Evolutionary conservation across 148 eudicot species (phyloP), one percentile per base, ranked within the genome.

Genomic region (Cornus controversa): DNA sequence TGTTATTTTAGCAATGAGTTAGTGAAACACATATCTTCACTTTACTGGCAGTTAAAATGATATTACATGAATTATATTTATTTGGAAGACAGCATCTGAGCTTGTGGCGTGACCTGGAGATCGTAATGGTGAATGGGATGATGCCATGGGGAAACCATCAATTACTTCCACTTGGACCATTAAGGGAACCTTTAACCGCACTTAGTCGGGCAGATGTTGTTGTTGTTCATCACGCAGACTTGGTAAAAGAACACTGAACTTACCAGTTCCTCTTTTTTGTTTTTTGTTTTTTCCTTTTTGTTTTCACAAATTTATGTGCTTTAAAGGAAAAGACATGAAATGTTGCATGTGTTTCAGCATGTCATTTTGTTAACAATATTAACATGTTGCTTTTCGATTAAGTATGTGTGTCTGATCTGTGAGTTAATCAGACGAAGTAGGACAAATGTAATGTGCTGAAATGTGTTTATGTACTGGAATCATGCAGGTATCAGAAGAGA

Each of bases 41-140:
- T 16, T 54, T 20, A 60, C 8, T 60, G 9, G 24, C 8, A 60
- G 64, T 60, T 60, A 20, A 18, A 71, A 6, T 28, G 10, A 24
- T 47, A 29, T 25, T 24, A 11, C 22, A 23, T 50, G 37, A 47
- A 50, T 40, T 45, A 20, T 74, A 15, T 75, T 64, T 84, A 67
- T 72, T 69, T 83, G 88, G 71, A 88, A 86, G 81, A 75, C 91
- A 96, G 99, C 99, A 96, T 84, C 45, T 93, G 75, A 75, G 91
- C 83, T 81, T 96, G 85, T 82, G 80, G 65, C 93, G 97, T 79
- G 91, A 93, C 78, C 71, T 93, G 80, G 98, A 96, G 85, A 91
- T 96, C 70, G 91, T 96, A 78, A 91, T 96, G 99, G 89, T 96
- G 42, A 96, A 96, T 84, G 98, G 88, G 45, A 71, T 96, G 89